phyloP scores from a whole-genome alignment of 768 basidiomycete genomes.

The Ramaria sp. region DNA sequence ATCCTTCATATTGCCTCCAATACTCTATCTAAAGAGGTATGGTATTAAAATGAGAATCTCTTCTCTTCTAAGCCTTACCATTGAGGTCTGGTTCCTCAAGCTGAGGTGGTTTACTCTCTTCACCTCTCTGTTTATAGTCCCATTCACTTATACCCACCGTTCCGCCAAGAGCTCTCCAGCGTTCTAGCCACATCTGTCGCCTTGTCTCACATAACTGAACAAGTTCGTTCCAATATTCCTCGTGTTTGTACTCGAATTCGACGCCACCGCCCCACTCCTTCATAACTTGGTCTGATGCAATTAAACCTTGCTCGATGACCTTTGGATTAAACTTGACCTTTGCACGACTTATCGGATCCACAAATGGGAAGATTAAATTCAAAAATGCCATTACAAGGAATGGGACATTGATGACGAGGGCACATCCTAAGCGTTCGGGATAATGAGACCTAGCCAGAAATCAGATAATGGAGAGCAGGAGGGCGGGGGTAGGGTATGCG shows the following conservation, averaged over 20 bases:
- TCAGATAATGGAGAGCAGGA: slow-evolving; percentile 32
- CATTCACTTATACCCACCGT: slow-evolving; percentile 67
- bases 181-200: slow-evolving; percentile 36
- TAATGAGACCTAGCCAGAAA: slow-evolving; percentile 60
- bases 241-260: slow-evolving; percentile 65
- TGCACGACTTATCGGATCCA: slow-evolving; percentile 70
- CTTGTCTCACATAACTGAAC: slow-evolving; percentile 42
- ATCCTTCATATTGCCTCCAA: too few species aligned
- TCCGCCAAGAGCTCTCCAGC: slow-evolving; percentile 62
- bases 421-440: slow-evolving; percentile 71
- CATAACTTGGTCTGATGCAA: slow-evolving; percentile 62
- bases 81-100: not conserved
- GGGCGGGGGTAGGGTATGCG: slow-evolving; percentile 25
- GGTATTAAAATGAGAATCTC: too few species aligned
- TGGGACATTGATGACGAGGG: slow-evolving; percentile 73
- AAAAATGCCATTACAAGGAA: slow-evolving; percentile 66
- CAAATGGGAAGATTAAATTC: slow-evolving; percentile 68
- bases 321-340: slow-evolving; percentile 72
- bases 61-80: not conserved
- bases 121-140: slow-evolving; percentile 44
- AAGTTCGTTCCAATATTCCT: slow-evolving; percentile 63
- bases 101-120: not conserved
- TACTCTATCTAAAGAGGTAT: too few species aligned
- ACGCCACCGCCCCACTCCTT: slow-evolving; percentile 57
- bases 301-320: slow-evolving; percentile 53